Percentiles rank a stretch among this genome's conserved stretches.
phyloP scores from a whole-genome alignment of 768 basidiomycete genomes.

The Naematelia aurantialba region DNA sequence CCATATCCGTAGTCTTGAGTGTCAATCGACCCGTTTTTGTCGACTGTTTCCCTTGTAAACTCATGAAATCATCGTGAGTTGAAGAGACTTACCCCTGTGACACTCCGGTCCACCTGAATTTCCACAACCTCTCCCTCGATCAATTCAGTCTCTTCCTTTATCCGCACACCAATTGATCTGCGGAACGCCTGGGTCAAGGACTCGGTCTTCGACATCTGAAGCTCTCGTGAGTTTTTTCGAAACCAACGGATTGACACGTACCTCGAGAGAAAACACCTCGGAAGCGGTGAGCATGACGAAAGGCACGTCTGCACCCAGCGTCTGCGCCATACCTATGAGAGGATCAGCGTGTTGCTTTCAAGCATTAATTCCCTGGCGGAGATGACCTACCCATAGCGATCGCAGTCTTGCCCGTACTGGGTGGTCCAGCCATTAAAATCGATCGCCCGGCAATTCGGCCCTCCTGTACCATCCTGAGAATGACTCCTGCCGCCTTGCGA shows the following conservation, averaged over 20 bases:
- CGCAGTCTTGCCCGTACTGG: conserved; percentile 95
- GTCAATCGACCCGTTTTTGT: conserved; percentile 97
- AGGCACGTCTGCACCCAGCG: conserved; percentile 86
- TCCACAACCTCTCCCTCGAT: conserved; percentile 98
- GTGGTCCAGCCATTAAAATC: conserved; percentile 95
- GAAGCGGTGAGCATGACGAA: conserved; percentile 97
- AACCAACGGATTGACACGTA: conserved; percentile 20
- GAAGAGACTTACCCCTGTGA: conserved; percentile 74
- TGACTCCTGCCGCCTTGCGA: conserved; percentile 94
- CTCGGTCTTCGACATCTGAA: conserved; percentile 92
- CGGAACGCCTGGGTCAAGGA: conserved; percentile 94
- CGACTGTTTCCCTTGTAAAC: conserved; percentile 58
- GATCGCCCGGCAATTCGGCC: conserved; percentile 92
- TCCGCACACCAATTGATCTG: conserved; percentile 91
- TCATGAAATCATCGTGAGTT: not conserved
- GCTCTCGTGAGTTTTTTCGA: not conserved
- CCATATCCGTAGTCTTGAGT: conserved; percentile 98
- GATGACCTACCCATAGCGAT: conserved; percentile 80
- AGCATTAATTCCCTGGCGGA: not conserved
- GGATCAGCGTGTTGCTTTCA: conserved; percentile 8
- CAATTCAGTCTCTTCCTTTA: conserved; percentile 95
- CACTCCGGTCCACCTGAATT: conserved; percentile 93
- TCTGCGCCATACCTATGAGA: conserved; percentile 87
- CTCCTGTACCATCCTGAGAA: conserved; percentile 96
- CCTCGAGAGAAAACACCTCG: conserved; percentile 89